Evolutionary conservation across 2,329 filamentous ascomycete species (phyloP).

Genomic region (Fusarium kyushuense): DNA sequence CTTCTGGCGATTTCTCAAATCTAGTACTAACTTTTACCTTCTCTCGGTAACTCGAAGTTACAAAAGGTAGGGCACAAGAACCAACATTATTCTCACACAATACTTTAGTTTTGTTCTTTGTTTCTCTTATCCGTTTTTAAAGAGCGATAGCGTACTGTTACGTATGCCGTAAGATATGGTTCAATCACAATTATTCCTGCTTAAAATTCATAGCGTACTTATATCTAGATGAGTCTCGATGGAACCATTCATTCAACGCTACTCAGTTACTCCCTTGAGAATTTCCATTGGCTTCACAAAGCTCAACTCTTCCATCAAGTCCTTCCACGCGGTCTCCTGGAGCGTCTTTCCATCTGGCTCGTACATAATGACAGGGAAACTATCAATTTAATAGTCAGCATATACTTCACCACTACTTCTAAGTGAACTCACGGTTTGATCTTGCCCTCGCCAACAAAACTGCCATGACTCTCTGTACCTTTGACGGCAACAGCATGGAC

Average conservation of each 20-base stretch:
- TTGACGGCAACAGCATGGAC: constrained; percentile 42
- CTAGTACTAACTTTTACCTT: too few species aligned
- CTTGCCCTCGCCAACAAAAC: constrained; percentile 45
- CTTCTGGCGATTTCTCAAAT: too few species aligned
- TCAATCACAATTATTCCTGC: neutral
- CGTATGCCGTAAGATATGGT: too few species aligned
- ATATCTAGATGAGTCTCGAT: too few species aligned
- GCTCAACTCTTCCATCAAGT: constrained; percentile 41
- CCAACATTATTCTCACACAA: too few species aligned
- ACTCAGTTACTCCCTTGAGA: constrained; percentile 7
- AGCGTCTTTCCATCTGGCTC: constrained; percentile 29
- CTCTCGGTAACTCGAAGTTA: too few species aligned
- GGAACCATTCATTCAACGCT: too few species aligned
- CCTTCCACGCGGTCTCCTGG: constrained; percentile 40
- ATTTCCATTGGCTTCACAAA: constrained; percentile 35
- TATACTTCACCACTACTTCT: neutral
- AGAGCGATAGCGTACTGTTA: too few species aligned
- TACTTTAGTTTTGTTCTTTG: too few species aligned
- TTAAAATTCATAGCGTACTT: too few species aligned
- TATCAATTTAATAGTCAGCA: constrained; percentile 24
- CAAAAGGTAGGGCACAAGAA: too few species aligned
- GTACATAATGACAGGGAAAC: constrained; percentile 41
- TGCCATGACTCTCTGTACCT: constrained; percentile 42
- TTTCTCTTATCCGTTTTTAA: too few species aligned
- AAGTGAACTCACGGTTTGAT: constrained; percentile 43